A percentile compares a stretch with the other conserved stretches of the same genome.
Conservation (phyloP, 345 rosid genomes). For the Populus euphratica region DNA sequence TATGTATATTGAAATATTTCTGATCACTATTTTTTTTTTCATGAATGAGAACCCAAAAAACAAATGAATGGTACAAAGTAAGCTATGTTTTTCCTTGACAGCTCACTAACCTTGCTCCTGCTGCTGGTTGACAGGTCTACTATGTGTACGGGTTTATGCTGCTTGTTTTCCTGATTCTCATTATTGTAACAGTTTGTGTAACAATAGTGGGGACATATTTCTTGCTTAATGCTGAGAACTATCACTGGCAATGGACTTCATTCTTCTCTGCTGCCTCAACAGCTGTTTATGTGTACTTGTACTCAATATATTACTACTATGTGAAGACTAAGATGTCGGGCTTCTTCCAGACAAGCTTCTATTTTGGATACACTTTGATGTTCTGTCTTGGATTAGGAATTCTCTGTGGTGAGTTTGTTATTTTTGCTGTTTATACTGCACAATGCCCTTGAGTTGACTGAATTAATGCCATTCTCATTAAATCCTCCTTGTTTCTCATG, state of each 20-base stretch:
- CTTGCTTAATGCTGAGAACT: slow-evolving; percentile 90
- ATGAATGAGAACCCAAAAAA: not conserved
- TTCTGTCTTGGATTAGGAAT: slow-evolving; percentile 92
- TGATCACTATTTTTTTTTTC: not conserved
- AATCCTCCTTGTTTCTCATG: not conserved
- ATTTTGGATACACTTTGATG: slow-evolving; percentile 95
- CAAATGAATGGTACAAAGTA: not conserved
- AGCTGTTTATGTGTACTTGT: slow-evolving; percentile 81
- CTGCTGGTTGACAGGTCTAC: slow-evolving; percentile 58
- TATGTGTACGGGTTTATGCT: slow-evolving; percentile 92
- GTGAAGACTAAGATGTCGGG: slow-evolving; percentile 96
- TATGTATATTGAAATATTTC: not conserved
- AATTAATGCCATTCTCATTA: not conserved
- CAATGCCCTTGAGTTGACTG: not conserved
- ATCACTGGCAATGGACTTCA: slow-evolving; percentile 99
- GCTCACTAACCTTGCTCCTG: not conserved
- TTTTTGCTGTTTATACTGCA: not conserved
- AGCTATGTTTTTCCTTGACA: not conserved
- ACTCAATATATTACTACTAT: slow-evolving; percentile 84
- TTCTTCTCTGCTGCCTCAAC: slow-evolving; percentile 94
- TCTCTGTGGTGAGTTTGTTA: slow-evolving; percentile 68
- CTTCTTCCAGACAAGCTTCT: slow-evolving; percentile 96
- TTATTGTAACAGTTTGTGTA: slow-evolving; percentile 83
- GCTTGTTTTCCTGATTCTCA: slow-evolving; percentile 78
- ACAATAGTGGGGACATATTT: slow-evolving; percentile 91